Evolutionary conservation across 129 eudicot genomes (phyloP).

Genomic region (Flaveria sonorensis): DNA sequence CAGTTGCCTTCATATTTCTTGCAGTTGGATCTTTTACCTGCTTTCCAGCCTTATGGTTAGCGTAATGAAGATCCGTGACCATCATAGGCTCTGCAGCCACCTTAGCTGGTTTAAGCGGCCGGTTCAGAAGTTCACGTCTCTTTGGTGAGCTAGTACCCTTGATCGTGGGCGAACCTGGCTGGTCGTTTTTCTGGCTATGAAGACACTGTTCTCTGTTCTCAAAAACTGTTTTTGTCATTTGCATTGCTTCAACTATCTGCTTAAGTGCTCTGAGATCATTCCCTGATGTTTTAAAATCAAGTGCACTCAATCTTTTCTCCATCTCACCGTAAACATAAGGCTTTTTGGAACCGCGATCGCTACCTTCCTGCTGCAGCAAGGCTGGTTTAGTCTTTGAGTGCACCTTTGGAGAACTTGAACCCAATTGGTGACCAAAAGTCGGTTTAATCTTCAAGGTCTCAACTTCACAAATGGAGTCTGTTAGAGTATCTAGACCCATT

Average conservation of each 20-base stretch:
- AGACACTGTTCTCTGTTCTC: constrained; percentile 38
- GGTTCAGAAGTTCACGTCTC: constrained; percentile 34
- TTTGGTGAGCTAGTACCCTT: constrained; percentile 42
- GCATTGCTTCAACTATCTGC: constrained; percentile 91
- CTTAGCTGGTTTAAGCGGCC: constrained; percentile 40
- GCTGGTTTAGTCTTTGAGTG: neutral
- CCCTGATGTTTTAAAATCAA: constrained; percentile 80
- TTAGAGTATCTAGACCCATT: constrained; percentile 78
- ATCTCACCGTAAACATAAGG: constrained; percentile 70
- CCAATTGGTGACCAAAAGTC: constrained; percentile 29
- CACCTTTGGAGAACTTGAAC: constrained; percentile 16
- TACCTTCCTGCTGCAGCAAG: constrained; percentile 24
- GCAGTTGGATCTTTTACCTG: constrained; percentile 29
- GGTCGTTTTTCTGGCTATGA: constrained; percentile 22
- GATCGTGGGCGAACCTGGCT: constrained; percentile 35
- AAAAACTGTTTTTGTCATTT: constrained; percentile 46
- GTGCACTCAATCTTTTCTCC: constrained; percentile 67
- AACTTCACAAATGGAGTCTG: constrained; percentile 38
- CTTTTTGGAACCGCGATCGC: constrained; percentile 32
- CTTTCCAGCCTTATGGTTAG: constrained; percentile 29
- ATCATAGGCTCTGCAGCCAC: constrained; percentile 30
- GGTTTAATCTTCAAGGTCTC: constrained; percentile 32
- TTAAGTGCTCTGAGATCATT: constrained; percentile 94
- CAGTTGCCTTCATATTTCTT: constrained; percentile 33
- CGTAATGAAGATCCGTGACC: constrained; percentile 23